Conservation (phyloP, 495 filamentous ascomycete genomes). For the Hyaloscypha bicolor region DNA sequence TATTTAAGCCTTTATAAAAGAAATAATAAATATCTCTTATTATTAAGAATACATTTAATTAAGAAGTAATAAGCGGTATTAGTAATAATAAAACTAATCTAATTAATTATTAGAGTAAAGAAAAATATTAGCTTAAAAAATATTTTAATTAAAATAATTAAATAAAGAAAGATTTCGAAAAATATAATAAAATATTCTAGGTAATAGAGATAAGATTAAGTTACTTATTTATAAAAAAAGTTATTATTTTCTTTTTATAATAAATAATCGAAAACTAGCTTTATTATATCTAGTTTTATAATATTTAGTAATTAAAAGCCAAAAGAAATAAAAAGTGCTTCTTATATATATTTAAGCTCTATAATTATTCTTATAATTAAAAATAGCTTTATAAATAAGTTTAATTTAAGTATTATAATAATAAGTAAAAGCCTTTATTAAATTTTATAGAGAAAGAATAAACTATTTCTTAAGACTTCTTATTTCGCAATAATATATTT, state of each 20-base stretch:
- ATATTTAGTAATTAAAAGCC: slow-evolving; percentile 44
- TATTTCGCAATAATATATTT: slow-evolving; percentile 15
- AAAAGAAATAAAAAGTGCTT: slow-evolving; percentile 41
- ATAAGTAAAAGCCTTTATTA: slow-evolving; percentile 2
- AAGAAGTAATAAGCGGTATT: too few relatives aligned
- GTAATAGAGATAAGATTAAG: slow-evolving; percentile 11
- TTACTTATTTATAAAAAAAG: slow-evolving; percentile 16
- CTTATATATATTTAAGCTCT: slow-evolving; percentile 40
- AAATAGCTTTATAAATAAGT: slow-evolving; percentile 42
- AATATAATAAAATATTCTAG: slow-evolving; percentile 16
- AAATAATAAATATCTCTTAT: slow-evolving; percentile 11
- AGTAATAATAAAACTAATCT: too few relatives aligned
- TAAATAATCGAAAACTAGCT: too few relatives aligned
- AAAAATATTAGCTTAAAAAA: too few relatives aligned
- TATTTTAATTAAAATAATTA: slow-evolving; percentile 23
- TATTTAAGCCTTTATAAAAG: slow-evolving; percentile 1
- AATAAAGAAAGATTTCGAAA: slow-evolving; percentile 22
- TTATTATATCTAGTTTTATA: slow-evolving; percentile 32
- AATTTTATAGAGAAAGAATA: slow-evolving; percentile 12
- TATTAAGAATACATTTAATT: slow-evolving; percentile 4
- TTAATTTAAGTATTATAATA: slow-evolving; percentile 31
- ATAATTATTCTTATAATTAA: slow-evolving; percentile 35
- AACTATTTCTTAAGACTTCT: not conserved
- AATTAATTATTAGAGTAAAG: too few relatives aligned
- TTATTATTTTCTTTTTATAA: slow-evolving; percentile 30